Evolutionary conservation across 371 early-diverging fungal genomes (phyloP).

Genomic region (Nematocida sp.): DNA sequence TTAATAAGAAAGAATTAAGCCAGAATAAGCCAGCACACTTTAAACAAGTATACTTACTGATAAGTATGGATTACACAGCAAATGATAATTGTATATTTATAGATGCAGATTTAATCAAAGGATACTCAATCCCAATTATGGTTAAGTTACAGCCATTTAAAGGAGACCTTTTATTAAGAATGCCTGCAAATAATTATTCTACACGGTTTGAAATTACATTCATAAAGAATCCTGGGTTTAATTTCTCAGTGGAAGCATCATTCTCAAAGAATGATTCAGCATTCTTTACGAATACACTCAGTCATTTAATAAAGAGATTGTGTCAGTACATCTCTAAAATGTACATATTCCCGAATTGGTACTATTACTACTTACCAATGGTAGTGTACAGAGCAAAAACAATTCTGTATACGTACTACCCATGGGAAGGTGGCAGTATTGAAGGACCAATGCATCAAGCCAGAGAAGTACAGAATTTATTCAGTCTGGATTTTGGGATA

Average conservation of each 20-base stretch:
- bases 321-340: slow-evolving; percentile 56
- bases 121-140: slow-evolving; percentile 50
- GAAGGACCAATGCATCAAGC: slow-evolving; percentile 47
- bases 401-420: slow-evolving; percentile 45
- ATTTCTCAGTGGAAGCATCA: slow-evolving; percentile 62
- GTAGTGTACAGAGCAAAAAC: slow-evolving; percentile 59
- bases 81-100: slow-evolving; percentile 59
- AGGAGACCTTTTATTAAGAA: slow-evolving; percentile 62
- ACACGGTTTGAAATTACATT: slow-evolving; percentile 68
- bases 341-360: slow-evolving; percentile 66
- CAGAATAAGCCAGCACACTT: slow-evolving; percentile 46
- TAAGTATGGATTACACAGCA: slow-evolving; percentile 60
- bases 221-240: slow-evolving; percentile 61
- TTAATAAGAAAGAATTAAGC: slow-evolving; percentile 22
- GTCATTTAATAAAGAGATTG: slow-evolving; percentile 56
- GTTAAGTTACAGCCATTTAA: slow-evolving; percentile 60
- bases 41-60: slow-evolving; percentile 58
- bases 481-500: slow-evolving; percentile 63
- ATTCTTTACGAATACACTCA: slow-evolving; percentile 61
- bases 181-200: slow-evolving; percentile 66
- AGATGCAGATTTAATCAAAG: slow-evolving; percentile 63
- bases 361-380: slow-evolving; percentile 61
- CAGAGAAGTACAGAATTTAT: slow-evolving; percentile 49
- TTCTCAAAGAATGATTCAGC: slow-evolving; percentile 58
- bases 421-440: slow-evolving; percentile 33